phyloP scores from a whole-genome alignment of 1,284 basidiomycete genomes.

The Ceratobasidium sp. region DNA sequence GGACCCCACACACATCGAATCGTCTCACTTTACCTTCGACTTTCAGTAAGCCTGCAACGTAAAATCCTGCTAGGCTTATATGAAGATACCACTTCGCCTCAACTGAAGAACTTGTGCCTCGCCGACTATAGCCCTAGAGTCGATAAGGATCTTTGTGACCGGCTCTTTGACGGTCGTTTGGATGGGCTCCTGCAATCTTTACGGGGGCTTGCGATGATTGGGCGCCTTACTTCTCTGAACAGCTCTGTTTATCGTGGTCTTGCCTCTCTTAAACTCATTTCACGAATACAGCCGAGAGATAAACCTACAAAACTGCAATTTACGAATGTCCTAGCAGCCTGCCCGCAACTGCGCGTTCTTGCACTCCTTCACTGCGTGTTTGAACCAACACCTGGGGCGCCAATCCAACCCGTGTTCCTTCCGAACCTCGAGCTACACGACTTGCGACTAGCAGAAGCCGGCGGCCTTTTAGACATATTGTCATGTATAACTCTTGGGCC shows the following conservation, averaged over 20 bases:
- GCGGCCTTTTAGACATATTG: neutral
- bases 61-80: neutral
- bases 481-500: neutral
- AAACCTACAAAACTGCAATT: neutral
- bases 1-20: neutral
- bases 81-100: neutral
- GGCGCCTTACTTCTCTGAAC: neutral
- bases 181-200: neutral
- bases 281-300: neutral
- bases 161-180: neutral
- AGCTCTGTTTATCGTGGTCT: conserved; percentile 3
- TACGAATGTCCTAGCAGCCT: neutral
- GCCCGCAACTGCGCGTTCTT: neutral
- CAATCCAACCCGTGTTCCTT: neutral
- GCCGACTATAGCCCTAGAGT: neutral
- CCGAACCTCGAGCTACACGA: conserved; percentile 15
- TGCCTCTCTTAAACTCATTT: neutral
- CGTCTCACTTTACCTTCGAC: neutral
- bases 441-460: neutral
- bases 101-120: neutral
- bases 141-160: neutral
- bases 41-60: too few species aligned
- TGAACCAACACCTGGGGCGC: too few species aligned
- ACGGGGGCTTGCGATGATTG: neutral
- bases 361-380: neutral